These are phyloP conservation scores for Uronychia binucleata DNA, from an alignment of 73 alveolate species.

Conservation along the genomic window DNA sequence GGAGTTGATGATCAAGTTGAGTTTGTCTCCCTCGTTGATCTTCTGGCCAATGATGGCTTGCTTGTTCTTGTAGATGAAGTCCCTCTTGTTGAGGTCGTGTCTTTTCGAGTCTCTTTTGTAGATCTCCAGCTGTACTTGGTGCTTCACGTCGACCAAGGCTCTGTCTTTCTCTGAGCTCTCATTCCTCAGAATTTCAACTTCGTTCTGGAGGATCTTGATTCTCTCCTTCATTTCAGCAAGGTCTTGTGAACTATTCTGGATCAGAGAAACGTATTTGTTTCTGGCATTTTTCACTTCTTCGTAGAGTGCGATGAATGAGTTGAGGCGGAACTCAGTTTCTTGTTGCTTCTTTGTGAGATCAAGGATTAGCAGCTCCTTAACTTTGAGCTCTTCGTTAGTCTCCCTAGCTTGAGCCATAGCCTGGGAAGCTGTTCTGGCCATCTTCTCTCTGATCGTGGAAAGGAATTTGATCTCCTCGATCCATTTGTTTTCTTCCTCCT, in stretches of 20 bases:
- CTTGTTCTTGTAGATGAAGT: conserved; percentile 87
- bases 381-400: conserved; percentile 93
- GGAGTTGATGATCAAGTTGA: conserved; percentile 90
- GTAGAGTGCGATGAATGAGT: conserved; percentile 92
- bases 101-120: conserved; percentile 91
- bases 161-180: conserved; percentile 94
- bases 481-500: conserved; percentile 70
- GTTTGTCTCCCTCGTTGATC: conserved; percentile 95
- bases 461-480: conserved; percentile 88
- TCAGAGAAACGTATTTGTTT: conserved; percentile 92
- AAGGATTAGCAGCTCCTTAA: conserved; percentile 89
- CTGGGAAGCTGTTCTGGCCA: conserved; percentile 96
- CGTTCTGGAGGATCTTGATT: conserved; percentile 91
- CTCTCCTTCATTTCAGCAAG: conserved; percentile 96
- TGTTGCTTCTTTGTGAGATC: conserved; percentile 91
- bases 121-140: conserved; percentile 78
- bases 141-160: conserved; percentile 87
- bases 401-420: conserved; percentile 96
- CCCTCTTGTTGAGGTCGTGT: conserved; percentile 92
- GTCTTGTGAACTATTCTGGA: conserved; percentile 92
- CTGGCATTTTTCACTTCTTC: conserved; percentile 96
- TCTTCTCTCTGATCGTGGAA: conserved; percentile 87
- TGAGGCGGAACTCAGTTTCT: conserved; percentile 91
- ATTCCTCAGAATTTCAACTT: conserved; percentile 93
- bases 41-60: conserved; percentile 85